These are phyloP conservation scores for Cicer chorassanicum DNA, from an alignment of 306 rosid species.

Conservation along the genomic window DNA sequence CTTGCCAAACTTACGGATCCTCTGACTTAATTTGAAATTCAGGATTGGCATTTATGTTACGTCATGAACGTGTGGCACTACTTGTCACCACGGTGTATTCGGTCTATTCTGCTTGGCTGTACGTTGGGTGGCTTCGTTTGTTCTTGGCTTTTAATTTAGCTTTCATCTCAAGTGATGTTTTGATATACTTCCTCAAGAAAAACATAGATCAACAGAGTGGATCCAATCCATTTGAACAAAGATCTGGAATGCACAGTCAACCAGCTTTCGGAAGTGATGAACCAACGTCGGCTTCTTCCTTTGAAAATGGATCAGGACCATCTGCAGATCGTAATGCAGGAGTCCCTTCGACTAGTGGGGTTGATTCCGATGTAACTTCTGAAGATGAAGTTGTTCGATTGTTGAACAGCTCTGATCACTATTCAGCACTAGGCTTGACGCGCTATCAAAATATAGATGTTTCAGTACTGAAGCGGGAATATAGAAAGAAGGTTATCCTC, in stretches of 20 bases:
- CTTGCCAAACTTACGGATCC: constrained; percentile 48
- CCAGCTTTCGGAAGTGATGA: constrained; percentile 69
- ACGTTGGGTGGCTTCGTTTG: constrained; percentile 92
- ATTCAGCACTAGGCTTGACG: constrained; percentile 77
- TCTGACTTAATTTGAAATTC: constrained; percentile 48
- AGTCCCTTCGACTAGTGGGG: constrained; percentile 86
- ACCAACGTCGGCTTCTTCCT: constrained; percentile 58
- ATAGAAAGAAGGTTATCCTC: constrained; percentile 80
- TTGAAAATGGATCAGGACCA: constrained; percentile 71
- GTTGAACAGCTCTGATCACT: constrained; percentile 89
- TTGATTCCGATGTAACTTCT: constrained; percentile 77
- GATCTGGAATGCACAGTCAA: constrained; percentile 82
- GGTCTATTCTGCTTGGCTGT: constrained; percentile 82
- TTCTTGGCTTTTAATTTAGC: constrained; percentile 78
- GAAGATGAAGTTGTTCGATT: constrained; percentile 94
- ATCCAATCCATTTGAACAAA: constrained; percentile 64
- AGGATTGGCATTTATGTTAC: constrained; percentile 82
- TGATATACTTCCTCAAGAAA: constrained; percentile 83
- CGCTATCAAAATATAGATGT: constrained; percentile 76
- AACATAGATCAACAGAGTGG: constrained; percentile 71
- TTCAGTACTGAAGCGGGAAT: constrained; percentile 84
- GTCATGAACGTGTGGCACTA: constrained; percentile 79
- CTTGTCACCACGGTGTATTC: constrained; percentile 75
- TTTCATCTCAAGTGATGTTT: constrained; percentile 83
- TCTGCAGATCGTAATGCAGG: constrained; percentile 75